phyloP scores from a whole-genome alignment of 176 grass and related monocot species.

The Puya raimondii region DNA sequence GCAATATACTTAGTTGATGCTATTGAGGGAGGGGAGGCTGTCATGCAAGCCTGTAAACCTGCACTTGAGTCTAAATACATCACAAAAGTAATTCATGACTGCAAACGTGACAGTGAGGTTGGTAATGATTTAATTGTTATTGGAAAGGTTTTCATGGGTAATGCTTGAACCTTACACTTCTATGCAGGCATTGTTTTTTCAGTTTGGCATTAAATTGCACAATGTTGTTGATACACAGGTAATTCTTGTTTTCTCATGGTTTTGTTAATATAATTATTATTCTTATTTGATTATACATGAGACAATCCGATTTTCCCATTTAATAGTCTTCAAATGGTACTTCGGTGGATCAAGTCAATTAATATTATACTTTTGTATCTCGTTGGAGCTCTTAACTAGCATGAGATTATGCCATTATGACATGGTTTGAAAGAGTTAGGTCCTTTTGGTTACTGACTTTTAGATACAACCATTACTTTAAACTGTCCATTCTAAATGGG shows the following conservation, averaged over 20 bases:
- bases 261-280: background rate
- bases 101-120: conserved; percentile 97
- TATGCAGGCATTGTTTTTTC: conserved; percentile 91
- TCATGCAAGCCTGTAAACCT: conserved; percentile 88
- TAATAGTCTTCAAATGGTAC: background rate
- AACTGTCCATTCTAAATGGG: background rate
- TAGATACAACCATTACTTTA: background rate
- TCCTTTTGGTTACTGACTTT: background rate
- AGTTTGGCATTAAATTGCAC: conserved; percentile 92
- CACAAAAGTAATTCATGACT: conserved; percentile 94
- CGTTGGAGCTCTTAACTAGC: too few relatives aligned
- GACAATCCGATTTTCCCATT: background rate
- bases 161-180: conserved; percentile 12
- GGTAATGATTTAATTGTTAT: conserved; percentile 5
- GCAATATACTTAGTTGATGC: conserved; percentile 92
- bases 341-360: too few relatives aligned
- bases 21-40: conserved; percentile 53
- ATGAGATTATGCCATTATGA: too few relatives aligned
- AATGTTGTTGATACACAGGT: conserved; percentile 99
- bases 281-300: background rate
- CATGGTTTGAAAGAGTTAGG: too few relatives aligned
- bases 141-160: conserved; percentile 1
- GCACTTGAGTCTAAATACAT: conserved; percentile 75
- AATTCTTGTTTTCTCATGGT: conserved; percentile 5
- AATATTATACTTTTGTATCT: too few relatives aligned